These are phyloP conservation scores for Copromyces sp. DNA, from an alignment of 495 filamentous ascomycete genomes.

Conservation along the genomic window DNA sequence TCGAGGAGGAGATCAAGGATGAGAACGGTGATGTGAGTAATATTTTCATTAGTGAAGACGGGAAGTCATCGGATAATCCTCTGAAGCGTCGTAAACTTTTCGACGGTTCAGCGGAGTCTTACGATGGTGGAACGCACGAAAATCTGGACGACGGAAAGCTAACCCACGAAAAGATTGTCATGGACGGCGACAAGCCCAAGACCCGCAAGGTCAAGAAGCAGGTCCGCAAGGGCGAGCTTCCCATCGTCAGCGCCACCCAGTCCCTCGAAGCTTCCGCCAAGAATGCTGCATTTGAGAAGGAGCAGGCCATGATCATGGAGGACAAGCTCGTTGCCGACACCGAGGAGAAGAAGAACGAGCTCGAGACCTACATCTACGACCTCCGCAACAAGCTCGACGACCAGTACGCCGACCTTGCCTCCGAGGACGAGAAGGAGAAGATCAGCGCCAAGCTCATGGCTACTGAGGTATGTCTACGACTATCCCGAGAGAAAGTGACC, in stretches of 20 bases:
- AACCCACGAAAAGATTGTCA: conserved; percentile 39
- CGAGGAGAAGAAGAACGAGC: conserved; percentile 99
- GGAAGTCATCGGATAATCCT: background rate
- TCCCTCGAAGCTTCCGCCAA: conserved; percentile 62
- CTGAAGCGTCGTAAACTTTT: background rate
- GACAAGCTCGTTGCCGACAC: conserved; percentile 98
- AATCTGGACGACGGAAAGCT: background rate
- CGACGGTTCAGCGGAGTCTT: background rate
- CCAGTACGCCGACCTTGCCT: conserved; percentile 77
- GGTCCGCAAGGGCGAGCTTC: conserved; percentile 93
- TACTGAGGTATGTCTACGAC: conserved; percentile 58
- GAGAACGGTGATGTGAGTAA: conserved; percentile 60
- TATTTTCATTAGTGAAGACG: conserved; percentile 4
- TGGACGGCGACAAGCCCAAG: conserved; percentile 74
- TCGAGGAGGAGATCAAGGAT: conserved; percentile 83
- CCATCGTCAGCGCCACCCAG: conserved; percentile 72
- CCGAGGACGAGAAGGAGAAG: conserved; percentile 85
- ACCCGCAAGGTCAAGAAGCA: conserved; percentile 99
- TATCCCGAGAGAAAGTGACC: background rate
- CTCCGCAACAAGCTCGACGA: conserved; percentile 89
- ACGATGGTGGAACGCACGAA: background rate
- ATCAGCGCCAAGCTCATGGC: conserved; percentile 67
- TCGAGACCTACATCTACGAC: conserved; percentile 95
- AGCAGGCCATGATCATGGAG: conserved; percentile 87
- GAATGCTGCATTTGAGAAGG: conserved; percentile 61